These are phyloP conservation scores for Hymenoscyphus scutula DNA, from an alignment of 2,329 filamentous ascomycete genomes.

Conservation along the genomic window DNA sequence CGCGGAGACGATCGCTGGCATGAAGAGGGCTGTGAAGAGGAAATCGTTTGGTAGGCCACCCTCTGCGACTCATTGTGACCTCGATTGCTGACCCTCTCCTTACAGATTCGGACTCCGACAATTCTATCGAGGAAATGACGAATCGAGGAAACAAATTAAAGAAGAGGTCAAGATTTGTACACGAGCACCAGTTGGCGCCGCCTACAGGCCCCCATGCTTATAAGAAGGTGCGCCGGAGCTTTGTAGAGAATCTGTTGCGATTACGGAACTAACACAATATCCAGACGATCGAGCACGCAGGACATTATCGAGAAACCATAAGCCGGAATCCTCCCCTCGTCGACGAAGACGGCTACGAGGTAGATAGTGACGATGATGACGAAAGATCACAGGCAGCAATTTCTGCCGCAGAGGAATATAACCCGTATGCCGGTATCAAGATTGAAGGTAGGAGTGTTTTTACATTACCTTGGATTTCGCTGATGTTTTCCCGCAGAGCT, in stretches of 20 bases:
- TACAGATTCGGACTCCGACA: constrained; percentile 75
- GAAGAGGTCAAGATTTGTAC: constrained; percentile 69
- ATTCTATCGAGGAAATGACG: constrained; percentile 64
- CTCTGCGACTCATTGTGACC: constrained; percentile 25
- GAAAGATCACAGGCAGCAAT: constrained; percentile 60
- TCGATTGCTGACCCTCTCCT: constrained; percentile 19
- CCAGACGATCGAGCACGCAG: constrained; percentile 70
- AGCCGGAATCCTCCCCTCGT: constrained; percentile 69
- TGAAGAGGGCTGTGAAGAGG: constrained; percentile 66
- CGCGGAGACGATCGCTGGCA: constrained; percentile 63
- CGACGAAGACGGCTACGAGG: constrained; percentile 75
- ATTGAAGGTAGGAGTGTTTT: constrained; percentile 59
- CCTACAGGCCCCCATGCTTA: constrained; percentile 66
- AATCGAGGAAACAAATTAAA: constrained; percentile 80
- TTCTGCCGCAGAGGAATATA: constrained; percentile 62
- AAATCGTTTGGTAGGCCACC: constrained; percentile 57
- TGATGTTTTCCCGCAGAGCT: constrained; percentile 53
- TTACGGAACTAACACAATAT: constrained; percentile 16
- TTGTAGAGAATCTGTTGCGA: not conserved
- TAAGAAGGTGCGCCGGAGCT: constrained; percentile 57
- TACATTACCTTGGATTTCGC: constrained; percentile 8
- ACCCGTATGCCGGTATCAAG: constrained; percentile 71
- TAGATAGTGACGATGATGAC: constrained; percentile 70
- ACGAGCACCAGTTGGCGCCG: constrained; percentile 66
- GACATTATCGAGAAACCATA: constrained; percentile 70